A percentile compares a stretch with the other conserved stretches of the same genome.
Conservation (phyloP, 108 stramenopile species). For the Aurantiochytrium sp. region DNA sequence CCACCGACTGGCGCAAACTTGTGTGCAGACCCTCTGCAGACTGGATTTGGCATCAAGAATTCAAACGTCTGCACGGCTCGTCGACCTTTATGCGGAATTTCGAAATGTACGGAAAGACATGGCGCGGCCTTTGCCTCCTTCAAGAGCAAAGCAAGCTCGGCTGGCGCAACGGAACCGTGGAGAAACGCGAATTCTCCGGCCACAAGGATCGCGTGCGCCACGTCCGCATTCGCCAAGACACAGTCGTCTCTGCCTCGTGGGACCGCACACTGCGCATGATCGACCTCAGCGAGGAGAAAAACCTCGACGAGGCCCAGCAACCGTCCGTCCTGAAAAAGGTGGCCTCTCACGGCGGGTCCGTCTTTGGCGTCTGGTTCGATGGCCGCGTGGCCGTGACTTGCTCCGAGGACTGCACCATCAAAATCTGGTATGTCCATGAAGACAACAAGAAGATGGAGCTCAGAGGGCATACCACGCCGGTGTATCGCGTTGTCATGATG, state of each 20-base stretch:
- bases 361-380: constrained; percentile 11
- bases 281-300: background rate
- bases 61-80: background rate
- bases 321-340: background rate
- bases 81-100: background rate
- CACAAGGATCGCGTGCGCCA: constrained; percentile 17
- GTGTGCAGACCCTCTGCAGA: background rate
- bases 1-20: background rate
- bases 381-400: constrained; percentile 9
- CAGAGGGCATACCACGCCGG: background rate
- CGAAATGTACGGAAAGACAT: background rate
- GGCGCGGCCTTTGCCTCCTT: background rate
- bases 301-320: background rate
- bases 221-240: background rate
- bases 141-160: background rate
- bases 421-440: background rate
- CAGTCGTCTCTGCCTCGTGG: background rate
- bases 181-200: background rate
- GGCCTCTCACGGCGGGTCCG: background rate
- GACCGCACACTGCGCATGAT: constrained; percentile 3
- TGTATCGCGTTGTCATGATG: background rate
- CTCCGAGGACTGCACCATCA: background rate
- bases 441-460: background rate
- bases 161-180: background rate
- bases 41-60: background rate